Base-by-base conservation (phyloP, 2,329 filamentous ascomycete genomes). In the Dendrostoma leiphaemia region DNA sequence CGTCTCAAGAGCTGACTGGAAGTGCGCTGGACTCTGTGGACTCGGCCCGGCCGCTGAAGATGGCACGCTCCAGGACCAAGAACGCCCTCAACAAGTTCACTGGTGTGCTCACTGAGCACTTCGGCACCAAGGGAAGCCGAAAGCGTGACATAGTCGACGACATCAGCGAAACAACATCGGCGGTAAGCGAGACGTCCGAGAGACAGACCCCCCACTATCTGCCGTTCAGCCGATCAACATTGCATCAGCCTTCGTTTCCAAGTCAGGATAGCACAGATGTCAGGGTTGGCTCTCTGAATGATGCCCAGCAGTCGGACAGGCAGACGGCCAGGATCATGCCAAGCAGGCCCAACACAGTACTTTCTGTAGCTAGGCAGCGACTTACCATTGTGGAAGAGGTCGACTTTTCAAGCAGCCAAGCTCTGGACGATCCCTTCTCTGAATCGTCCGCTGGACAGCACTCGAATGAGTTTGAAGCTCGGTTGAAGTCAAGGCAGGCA, bases 301-400 rank as follows among this genome's bases (percentile, higher is more conserved):
- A 73, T 54, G 66, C 65, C 1, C 49, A 61, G 10, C 71, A 73
- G 35, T 58, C 72, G 40, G 63, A 66, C 52, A 68, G 64, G 48
- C 62, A 62, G 23, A 74, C 73, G 52, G 65, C 69, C 5, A 69
- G 68, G 45, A 60, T 60, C n/a, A 63, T 69, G 19, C 59, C 67
- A 12, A 67, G 65, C 3, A 43, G 19, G 32, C 8, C 17, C 23
- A 17, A 19, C 12, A n/a, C 28, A 5, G 41, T 17, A n/a, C 15
- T 17, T 2, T 43, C 23, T 3, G 34, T 29, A 21, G 13, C 54
- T 66, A 26, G 58, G 63, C 48, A 64, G 57, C 46, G 59, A 58
- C 35, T 64, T 54, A 53, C 62, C 6, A 26, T 63, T 9, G 68
- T 69, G 15, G 65, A 71, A 23, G 48, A 53, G 10, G 21, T 44